Evolutionary conservation across 192 early-diverging fungal species (phyloP).

Genomic region (Funneliformis mosseae): DNA sequence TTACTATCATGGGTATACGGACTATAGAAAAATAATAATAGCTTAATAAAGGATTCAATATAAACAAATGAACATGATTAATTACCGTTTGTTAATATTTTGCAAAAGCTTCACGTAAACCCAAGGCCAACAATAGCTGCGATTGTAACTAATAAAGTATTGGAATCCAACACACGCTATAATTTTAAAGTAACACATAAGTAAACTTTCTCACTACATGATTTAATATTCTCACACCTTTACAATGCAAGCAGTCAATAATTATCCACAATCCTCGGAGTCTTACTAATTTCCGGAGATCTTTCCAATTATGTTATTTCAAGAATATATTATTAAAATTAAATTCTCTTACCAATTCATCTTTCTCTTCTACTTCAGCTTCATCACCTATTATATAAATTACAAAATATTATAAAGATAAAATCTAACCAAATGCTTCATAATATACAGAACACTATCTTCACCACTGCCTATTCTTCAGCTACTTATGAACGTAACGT

Average conservation of each 20-base stretch:
- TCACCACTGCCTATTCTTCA: slow-evolving; percentile 43
- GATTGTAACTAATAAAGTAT: slow-evolving; percentile 81
- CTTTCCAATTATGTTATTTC: slow-evolving; percentile 53
- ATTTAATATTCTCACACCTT: slow-evolving; percentile 56
- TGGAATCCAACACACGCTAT: slow-evolving; percentile 80
- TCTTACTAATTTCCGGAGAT: slow-evolving; percentile 67
- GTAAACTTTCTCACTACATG: neutral
- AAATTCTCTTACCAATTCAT: slow-evolving; percentile 48
- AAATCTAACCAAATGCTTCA: neutral
- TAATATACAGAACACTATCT: slow-evolving; percentile 28
- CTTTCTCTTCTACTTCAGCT: slow-evolving; percentile 51
- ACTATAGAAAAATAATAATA: slow-evolving; percentile 46
- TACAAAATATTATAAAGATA: neutral
- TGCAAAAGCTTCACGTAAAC: slow-evolving; percentile 77
- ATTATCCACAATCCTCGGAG: slow-evolving; percentile 77
- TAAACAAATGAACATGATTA: neutral
- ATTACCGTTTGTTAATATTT: slow-evolving; percentile 74
- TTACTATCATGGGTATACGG: slow-evolving; percentile 79
- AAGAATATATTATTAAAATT: neutral
- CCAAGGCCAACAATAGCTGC: slow-evolving; percentile 80
- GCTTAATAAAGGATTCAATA: neutral
- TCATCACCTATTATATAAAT: slow-evolving; percentile 30
- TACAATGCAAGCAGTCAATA: slow-evolving; percentile 77
- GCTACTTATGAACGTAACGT: slow-evolving; percentile 84
- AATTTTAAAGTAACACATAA: slow-evolving; percentile 24